Conservation (phyloP, 225 moss, liverwort and hornwort genomes). For the Rhytidiadelphus loreus region DNA sequence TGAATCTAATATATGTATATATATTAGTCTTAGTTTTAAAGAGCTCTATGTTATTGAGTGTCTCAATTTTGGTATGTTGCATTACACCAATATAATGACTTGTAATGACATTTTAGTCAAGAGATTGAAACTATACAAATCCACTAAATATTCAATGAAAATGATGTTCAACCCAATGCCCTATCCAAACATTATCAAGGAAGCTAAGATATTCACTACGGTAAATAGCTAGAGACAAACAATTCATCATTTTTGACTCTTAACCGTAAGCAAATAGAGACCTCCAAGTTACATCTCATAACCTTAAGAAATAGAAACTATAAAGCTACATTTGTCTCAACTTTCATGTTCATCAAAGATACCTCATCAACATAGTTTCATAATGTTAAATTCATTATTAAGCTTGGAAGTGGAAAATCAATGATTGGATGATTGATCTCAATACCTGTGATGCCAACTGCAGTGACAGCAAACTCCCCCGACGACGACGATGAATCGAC, state of each 20-base stretch:
- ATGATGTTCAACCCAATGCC: too few relatives aligned
- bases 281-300: background rate
- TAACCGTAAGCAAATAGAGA: background rate
- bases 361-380: too few relatives aligned
- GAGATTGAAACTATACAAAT: background rate
- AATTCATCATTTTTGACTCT: too few relatives aligned
- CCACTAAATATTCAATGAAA: background rate
- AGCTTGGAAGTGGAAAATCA: background rate
- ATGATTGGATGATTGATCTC: too few relatives aligned
- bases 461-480: background rate
- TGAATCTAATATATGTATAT: background rate
- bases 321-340: background rate
- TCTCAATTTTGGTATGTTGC: background rate
- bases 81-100: background rate
- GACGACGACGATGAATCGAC: background rate
- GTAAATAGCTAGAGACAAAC: too few relatives aligned
- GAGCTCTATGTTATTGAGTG: background rate
- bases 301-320: background rate
- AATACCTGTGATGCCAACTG: slow-evolving; percentile 22
- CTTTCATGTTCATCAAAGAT: too few relatives aligned
- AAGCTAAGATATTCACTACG: rapidly evolving
- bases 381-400: background rate
- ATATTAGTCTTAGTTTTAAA: too few relatives aligned
- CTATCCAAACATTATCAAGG: background rate
- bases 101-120: background rate